These are phyloP conservation scores for Alternaria sp. DNA, from an alignment of 2,329 filamentous ascomycete genomes.

Conservation along the genomic window DNA sequence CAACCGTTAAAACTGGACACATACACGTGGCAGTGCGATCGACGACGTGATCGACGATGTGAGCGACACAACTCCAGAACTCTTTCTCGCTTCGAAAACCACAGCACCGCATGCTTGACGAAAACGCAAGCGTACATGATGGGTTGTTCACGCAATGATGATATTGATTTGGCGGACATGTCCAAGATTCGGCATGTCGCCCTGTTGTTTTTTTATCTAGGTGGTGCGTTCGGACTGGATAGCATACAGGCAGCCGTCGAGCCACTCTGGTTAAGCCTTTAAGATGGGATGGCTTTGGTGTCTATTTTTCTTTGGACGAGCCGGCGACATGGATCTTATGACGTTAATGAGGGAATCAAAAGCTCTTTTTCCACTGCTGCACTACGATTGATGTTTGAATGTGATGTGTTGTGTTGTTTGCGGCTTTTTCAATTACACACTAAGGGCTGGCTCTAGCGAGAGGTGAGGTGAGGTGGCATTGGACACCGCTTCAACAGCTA, in stretches of 20 bases:
- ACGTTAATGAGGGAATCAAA: conserved; percentile 53
- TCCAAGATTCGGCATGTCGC: conserved; percentile 28
- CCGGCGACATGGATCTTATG: conserved; percentile 38
- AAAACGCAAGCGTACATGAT: conserved; percentile 42
- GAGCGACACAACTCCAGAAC: conserved; percentile 21
- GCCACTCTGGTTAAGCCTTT: conserved; percentile 17
- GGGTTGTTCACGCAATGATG: conserved; percentile 37
- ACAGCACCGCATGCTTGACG: conserved; percentile 37
- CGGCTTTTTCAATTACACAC: conserved; percentile 11
- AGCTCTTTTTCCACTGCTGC: conserved; percentile 40
- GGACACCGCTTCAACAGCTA: conserved; percentile 19
- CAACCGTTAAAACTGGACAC: conserved; percentile 22
- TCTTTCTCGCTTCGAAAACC: conserved; percentile 17
- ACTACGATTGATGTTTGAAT: not conserved
- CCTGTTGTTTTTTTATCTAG: conserved; percentile 37
- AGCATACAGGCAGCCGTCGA: conserved; percentile 22
- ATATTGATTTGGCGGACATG: conserved; percentile 35
- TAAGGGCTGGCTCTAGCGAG: conserved; percentile 16
- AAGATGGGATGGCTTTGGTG: conserved; percentile 32
- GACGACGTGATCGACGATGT: conserved; percentile 28
- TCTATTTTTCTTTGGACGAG: conserved; percentile 36
- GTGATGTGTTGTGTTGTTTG: conserved; percentile 6
- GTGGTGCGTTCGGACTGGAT: conserved; percentile 26
- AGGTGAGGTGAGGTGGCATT: conserved; percentile 19
- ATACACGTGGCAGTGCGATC: conserved; percentile 29